Evolutionary conservation across 2,329 filamentous ascomycete genomes (phyloP).

Genomic region (Talaromyces sp.): DNA sequence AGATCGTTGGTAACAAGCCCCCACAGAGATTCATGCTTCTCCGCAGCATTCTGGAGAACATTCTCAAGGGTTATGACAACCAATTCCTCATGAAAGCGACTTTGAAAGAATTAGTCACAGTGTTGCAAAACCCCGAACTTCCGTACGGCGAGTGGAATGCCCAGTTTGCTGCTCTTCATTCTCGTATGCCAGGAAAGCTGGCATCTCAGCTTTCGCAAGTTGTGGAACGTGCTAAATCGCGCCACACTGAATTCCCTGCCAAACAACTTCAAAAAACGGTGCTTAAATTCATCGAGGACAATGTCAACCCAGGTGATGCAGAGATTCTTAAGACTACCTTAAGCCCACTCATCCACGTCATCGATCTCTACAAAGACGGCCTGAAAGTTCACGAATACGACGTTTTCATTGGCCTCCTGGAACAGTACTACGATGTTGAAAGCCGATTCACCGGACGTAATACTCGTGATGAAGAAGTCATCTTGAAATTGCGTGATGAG

Average conservation of each 20-base stretch:
- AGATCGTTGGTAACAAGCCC: constrained; percentile 84
- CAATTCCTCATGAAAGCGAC: constrained; percentile 89
- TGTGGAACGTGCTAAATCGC: constrained; percentile 73
- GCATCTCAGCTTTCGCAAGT: constrained; percentile 76
- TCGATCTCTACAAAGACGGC: constrained; percentile 76
- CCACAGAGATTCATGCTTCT: constrained; percentile 79
- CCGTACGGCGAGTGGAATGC: constrained; percentile 96
- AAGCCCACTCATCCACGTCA: constrained; percentile 68
- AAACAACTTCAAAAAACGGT: constrained; percentile 81
- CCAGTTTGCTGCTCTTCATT: constrained; percentile 93
- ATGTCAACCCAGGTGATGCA: constrained; percentile 66
- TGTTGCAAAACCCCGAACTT: constrained; percentile 81
- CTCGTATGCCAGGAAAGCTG: constrained; percentile 92
- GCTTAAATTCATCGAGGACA: constrained; percentile 82
- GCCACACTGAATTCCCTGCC: constrained; percentile 83
- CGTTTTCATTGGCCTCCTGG: constrained; percentile 72
- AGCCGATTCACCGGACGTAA: constrained; percentile 79
- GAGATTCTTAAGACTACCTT: constrained; percentile 68
- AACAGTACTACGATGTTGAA: constrained; percentile 79
- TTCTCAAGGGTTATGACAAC: constrained; percentile 92
- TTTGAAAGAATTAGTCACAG: constrained; percentile 81
- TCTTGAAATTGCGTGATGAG: constrained; percentile 89
- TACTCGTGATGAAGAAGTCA: constrained; percentile 84
- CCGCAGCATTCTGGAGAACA: constrained; percentile 74
- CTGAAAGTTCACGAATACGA: constrained; percentile 85